Evolutionary conservation across 805 yeast species (phyloP), one percentile per base, ranked within the genome.

Genomic region (Ogataea methylovora): DNA sequence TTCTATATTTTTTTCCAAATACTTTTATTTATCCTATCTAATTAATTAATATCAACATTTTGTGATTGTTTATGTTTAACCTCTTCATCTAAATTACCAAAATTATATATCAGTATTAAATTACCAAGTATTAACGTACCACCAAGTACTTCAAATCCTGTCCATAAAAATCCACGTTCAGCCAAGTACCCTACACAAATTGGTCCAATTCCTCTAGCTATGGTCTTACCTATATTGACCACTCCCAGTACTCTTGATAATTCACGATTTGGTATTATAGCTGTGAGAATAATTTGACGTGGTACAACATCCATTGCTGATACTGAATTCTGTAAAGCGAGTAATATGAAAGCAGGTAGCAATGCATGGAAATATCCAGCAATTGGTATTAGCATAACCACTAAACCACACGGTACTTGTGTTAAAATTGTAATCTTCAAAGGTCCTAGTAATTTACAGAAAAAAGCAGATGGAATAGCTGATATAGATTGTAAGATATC

Each of bases 301-400:
- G 96, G 95, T 3, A 86, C 92, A 20, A 86, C 95, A 52, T 87
- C 97, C 88, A 87, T 85, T 2, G 88, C 75, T 2, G 79, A 66
- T 1, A 85, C 73, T 2, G 79, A 60, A 39, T 76, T 77, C 42
- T 84, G 75, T 18, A 71, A 51, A 15, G 79, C 43, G 23, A 82
- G 61, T 5, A 75, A 55, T 0, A 60, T 35, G 19, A 82, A 65
- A 0, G 90, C 82, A 2, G 49, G 31, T 0, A 52, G 39, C n/a
- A 61, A 40, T 12, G 39, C 42, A 4, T 12, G 23, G 25, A 48
- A 48, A 16, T 40, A 38, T 13, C 68, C 63, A 7, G 68, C 58
- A 3, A 70, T 41, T 5, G 85, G 84, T 9, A 76, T 63, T 11
- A 65, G 32, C 2, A 73, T 64, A 46, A 79, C 71, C 39, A 84